Conservation (phyloP, 495 filamentous ascomycete genomes). For the Penicillium pulvis region DNA sequence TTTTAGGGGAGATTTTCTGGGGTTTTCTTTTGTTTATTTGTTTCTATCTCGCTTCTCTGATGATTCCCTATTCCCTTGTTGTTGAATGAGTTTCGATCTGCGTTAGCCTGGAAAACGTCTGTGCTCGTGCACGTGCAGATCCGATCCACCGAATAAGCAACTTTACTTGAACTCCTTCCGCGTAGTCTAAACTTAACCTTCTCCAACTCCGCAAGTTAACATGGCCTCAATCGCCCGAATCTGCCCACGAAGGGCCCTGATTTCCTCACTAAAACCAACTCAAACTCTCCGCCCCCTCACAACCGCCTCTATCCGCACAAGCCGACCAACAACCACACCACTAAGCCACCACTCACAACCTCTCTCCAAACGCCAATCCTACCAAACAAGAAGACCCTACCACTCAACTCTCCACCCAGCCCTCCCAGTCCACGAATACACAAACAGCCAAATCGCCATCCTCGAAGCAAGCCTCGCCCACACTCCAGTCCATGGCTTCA, state of each 20-base stretch:
- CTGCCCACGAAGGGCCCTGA: slow-evolving; percentile 6
- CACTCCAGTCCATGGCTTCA: slow-evolving; percentile 84
- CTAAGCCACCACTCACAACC: slow-evolving; percentile 7
- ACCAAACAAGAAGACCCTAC: slow-evolving; percentile 45
- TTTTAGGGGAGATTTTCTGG: slow-evolving; percentile 6
- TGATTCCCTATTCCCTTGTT: slow-evolving; percentile 33
- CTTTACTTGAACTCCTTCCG: slow-evolving; percentile 4
- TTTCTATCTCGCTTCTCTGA: slow-evolving; percentile 18
- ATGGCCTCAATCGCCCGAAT: slow-evolving; percentile 25
- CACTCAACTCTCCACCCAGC: slow-evolving; percentile 69
- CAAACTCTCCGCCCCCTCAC: not conserved
- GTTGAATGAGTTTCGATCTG: slow-evolving; percentile 5
- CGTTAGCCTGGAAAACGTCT: slow-evolving; percentile 13
- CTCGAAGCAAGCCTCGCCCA: slow-evolving; percentile 78
- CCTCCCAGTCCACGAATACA: slow-evolving; percentile 61
- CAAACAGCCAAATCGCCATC: slow-evolving; percentile 69
- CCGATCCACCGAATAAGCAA: slow-evolving; percentile 8
- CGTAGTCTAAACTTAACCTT: slow-evolving; percentile 1
- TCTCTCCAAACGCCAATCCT: not conserved
- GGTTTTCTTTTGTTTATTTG: slow-evolving; percentile 6
- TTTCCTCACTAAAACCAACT: not conserved
- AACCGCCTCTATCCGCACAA: slow-evolving; percentile 7
- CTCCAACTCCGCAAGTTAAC: not conserved
- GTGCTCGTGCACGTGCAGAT: slow-evolving; percentile 18
- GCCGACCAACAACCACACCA: slow-evolving; percentile 1